Evolutionary conservation across 495 filamentous ascomycete genomes (phyloP).

Genomic region (Clavariopsis aquatica): DNA sequence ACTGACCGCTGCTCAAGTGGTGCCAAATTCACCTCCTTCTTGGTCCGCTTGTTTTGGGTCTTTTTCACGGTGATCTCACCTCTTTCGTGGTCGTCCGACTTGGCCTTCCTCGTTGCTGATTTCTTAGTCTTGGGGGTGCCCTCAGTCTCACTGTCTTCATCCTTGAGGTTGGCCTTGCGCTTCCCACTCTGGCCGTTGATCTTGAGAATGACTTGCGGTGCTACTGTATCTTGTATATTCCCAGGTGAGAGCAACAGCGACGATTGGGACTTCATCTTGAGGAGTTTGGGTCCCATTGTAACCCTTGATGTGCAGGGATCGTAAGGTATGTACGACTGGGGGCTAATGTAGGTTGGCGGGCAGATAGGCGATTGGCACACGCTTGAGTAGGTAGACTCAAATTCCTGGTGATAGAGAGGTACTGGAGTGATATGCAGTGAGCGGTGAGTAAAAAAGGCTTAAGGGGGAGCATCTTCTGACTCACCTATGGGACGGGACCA

Average conservation of each 20-base stretch:
- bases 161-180: slow-evolving; percentile 17
- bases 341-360: not conserved
- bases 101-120: not conserved
- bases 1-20: slow-evolving; percentile 68
- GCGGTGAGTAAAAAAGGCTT: not conserved
- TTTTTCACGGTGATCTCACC: slow-evolving; percentile 46
- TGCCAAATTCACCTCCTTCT: slow-evolving; percentile 49
- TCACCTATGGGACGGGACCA: not conserved
- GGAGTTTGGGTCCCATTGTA: slow-evolving; percentile 4
- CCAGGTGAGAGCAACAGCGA: slow-evolving; percentile 17
- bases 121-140: slow-evolving; percentile 6
- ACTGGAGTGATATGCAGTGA: not conserved
- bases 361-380: not conserved
- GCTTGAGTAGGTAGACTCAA: not conserved
- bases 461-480: not conserved
- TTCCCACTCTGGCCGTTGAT: slow-evolving; percentile 6
- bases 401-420: not conserved
- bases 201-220: not conserved
- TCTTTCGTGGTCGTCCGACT: slow-evolving; percentile 1
- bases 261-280: slow-evolving; percentile 1
- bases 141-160: slow-evolving; percentile 1
- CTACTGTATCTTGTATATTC: not conserved
- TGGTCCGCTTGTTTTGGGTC: slow-evolving; percentile 45
- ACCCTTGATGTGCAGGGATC: not conserved
- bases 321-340: not conserved